A percentile compares a stretch with the other conserved stretches of the same genome.
These are phyloP conservation scores for Ceratobasidium sp. DNA, from an alignment of 1,284 basidiomycete genomes.

Conservation along the genomic window DNA sequence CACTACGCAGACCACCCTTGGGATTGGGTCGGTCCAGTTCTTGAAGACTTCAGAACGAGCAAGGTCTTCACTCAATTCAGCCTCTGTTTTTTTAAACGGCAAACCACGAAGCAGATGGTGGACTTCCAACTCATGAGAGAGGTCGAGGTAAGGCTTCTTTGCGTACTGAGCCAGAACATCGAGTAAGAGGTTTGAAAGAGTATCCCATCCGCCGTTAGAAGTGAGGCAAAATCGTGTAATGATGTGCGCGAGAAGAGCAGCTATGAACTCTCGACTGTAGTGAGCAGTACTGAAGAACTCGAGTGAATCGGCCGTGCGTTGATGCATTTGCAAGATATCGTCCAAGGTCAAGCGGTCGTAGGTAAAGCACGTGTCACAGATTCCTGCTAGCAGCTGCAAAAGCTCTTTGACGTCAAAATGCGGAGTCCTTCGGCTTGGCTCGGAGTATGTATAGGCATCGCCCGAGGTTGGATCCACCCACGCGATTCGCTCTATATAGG, in stretches of 20 bases:
- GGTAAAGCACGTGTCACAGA: slow-evolving; percentile 67
- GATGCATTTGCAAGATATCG: slow-evolving; percentile 48
- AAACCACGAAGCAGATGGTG: neutral
- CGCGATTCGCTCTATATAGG: slow-evolving; percentile 28
- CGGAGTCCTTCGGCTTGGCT: slow-evolving; percentile 43
- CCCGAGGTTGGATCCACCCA: slow-evolving; percentile 42
- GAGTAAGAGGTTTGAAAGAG: neutral
- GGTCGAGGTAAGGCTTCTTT: neutral
- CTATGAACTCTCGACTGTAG: slow-evolving; percentile 65
- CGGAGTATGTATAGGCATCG: slow-evolving; percentile 51
- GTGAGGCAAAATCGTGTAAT: slow-evolving; percentile 57
- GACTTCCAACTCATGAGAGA: slow-evolving; percentile 7
- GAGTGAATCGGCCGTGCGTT: slow-evolving; percentile 49
- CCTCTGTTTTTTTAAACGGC: neutral
- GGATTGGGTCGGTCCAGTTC: slow-evolving; percentile 5
- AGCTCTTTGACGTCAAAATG: slow-evolving; percentile 59
- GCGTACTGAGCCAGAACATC: neutral
- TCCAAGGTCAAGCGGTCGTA: slow-evolving; percentile 57
- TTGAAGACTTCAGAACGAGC: slow-evolving; percentile 8
- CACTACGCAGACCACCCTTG: slow-evolving; percentile 26
- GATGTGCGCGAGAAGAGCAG: slow-evolving; percentile 61
- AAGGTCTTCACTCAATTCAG: neutral
- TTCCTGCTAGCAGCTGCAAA: slow-evolving; percentile 61
- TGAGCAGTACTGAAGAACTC: slow-evolving; percentile 57
- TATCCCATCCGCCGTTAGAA: slow-evolving; percentile 53